phyloP scores from a whole-genome alignment of 1,139 yeast genomes.

The Taphrina flavorubra region DNA sequence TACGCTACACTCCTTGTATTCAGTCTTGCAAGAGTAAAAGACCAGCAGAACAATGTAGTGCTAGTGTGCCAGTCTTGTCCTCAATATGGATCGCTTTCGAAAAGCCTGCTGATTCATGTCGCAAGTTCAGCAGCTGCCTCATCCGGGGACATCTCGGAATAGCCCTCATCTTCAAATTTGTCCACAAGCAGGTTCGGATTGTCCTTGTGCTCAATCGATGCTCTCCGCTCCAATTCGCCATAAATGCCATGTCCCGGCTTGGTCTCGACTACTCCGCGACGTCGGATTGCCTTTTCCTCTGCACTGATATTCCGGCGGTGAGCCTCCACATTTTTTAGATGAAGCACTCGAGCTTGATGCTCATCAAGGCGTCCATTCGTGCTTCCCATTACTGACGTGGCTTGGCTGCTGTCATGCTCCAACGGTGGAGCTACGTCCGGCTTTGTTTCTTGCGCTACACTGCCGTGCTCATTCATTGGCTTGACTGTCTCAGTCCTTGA shows the following conservation, averaged over 20 bases:
- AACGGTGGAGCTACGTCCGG: conserved; percentile 26
- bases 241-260: conserved; percentile 12
- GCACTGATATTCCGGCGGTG: conserved; percentile 4
- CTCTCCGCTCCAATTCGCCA: conserved; percentile 16
- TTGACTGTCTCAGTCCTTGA: neutral
- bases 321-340: neutral
- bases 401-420: conserved; percentile 18
- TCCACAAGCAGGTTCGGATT: conserved; percentile 5
- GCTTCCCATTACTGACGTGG: conserved; percentile 10
- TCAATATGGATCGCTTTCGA: no score
- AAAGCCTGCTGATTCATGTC: neutral
- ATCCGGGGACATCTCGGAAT: conserved; percentile 18
- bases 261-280: conserved; percentile 19
- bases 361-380: conserved; percentile 3
- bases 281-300: conserved; percentile 8
- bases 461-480: neutral
- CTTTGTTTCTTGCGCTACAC: neutral
- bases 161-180: conserved; percentile 26
- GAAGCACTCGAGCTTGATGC: neutral
- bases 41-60: no score
- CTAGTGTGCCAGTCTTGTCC: no score
- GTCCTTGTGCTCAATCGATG: conserved; percentile 2
- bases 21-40: neutral
- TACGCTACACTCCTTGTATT: conserved; percentile 10
- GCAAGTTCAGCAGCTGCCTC: neutral